Base-by-base conservation (phyloP, 2,329 filamentous ascomycete species). In the Colletotrichum australisinense region DNA sequence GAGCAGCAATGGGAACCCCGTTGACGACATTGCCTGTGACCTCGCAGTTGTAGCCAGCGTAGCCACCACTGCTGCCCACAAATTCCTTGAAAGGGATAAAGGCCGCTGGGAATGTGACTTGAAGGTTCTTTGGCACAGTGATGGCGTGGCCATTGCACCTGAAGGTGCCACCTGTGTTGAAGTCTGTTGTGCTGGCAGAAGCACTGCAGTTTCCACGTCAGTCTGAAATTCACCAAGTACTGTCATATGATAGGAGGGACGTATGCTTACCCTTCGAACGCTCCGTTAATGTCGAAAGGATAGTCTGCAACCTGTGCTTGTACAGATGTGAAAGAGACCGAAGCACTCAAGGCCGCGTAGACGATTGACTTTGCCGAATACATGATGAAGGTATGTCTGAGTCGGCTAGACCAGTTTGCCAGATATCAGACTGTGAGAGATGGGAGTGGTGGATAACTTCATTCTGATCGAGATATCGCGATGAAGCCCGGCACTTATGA, bases 11-110 rank as follows among this genome's bases (percentile, higher is more conserved):
- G n/a, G 80, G 76, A 7, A 76, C 71, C 26, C 79, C 80, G 57
- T 79, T 76, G 60, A 85, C 79, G 5, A 83, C 75, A 65, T 86
- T 86, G 14, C 84, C 84, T 6, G 76, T 76, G 5, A 86, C 79
- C 64, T 79, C 72, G 77, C 76, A 72, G 14, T 70, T 53, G 28
- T 72, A 74, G 1, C 53, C 55, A 3, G 28, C 38, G 35, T 70
- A 75, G 38, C 28, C 59, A 5, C 53, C 67, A 1, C 49, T 60
- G 26, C 62, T 63, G 5, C 24, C 74, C 0, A 75, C 75, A 28
- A 77, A 77, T 35, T 76, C 74, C 55, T 69, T 75, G 68, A 71
- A 77, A 1, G 71, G 66, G 3, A 76, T 63, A n/a, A 68, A 77
- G 38, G 76, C 69, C 1, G 75, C 76, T 3, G 76, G 76, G 38